These are phyloP conservation scores for Neopestalotiopsis sp. DNA, from an alignment of 2,329 filamentous ascomycete species.

Conservation along the genomic window DNA sequence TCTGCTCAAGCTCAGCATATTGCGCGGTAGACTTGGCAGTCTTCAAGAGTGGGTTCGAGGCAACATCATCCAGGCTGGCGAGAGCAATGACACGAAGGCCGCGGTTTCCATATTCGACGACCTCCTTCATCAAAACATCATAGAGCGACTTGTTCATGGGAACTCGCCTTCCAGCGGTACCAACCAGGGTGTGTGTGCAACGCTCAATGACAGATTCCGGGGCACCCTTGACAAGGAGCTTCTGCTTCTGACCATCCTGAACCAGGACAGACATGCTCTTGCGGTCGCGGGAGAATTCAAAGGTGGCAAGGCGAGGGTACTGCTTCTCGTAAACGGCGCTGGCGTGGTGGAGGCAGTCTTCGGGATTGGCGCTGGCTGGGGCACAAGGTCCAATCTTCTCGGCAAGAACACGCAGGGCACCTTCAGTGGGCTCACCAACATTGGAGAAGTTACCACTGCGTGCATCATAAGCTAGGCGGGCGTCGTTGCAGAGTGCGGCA, in stretches of 20 bases:
- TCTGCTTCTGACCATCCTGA: constrained; percentile 71
- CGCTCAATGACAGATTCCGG: constrained; percentile 94
- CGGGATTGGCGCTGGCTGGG: constrained; percentile 53
- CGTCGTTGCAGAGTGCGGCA: constrained; percentile 85
- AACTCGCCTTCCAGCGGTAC: constrained; percentile 78
- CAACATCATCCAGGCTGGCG: constrained; percentile 80
- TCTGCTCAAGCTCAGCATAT: constrained; percentile 87
- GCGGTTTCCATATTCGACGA: constrained; percentile 88
- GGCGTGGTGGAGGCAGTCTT: constrained; percentile 77
- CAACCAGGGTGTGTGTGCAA: constrained; percentile 82
- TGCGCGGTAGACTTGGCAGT: constrained; percentile 83
- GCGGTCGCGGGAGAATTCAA: constrained; percentile 95
- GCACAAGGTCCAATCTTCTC: constrained; percentile 93
- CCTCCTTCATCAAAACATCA: constrained; percentile 75
- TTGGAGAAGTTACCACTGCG: constrained; percentile 77
- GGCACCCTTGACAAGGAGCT: constrained; percentile 93
- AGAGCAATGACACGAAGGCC: constrained; percentile 95
- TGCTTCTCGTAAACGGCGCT: constrained; percentile 85
- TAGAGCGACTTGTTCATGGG: constrained; percentile 72
- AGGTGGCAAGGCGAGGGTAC: constrained; percentile 80
- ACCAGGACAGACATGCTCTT: constrained; percentile 99
- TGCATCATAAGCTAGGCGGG: constrained; percentile 80
- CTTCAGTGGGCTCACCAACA: constrained; percentile 94
- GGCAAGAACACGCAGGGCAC: constrained; percentile 85
- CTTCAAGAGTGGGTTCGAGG: constrained; percentile 70